phyloP scores from a whole-genome alignment of 225 moss, liverwort and hornwort genomes.

The Antitrichia curtipendula region DNA sequence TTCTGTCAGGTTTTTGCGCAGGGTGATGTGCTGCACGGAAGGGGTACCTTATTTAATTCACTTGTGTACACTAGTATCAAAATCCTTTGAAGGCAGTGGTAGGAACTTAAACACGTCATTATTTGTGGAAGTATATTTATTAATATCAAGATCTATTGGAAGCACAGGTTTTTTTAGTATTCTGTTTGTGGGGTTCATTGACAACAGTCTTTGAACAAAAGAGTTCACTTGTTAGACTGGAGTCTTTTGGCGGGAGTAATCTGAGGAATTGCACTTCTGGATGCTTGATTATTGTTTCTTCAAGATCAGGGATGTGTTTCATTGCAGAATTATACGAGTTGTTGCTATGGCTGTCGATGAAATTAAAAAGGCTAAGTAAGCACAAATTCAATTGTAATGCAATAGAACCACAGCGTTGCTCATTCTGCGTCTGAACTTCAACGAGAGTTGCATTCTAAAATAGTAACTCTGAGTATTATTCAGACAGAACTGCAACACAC shows the following conservation, averaged over 20 bases:
- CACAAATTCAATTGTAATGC: neutral
- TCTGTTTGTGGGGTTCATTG: neutral
- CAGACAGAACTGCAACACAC: neutral
- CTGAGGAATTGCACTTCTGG: neutral
- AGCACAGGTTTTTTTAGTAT: neutral
- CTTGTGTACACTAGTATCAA: slow-evolving; percentile 6
- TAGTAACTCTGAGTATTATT: neutral
- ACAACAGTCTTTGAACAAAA: neutral
- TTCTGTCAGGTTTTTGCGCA: neutral
- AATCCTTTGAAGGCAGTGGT: neutral
- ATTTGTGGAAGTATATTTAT: neutral
- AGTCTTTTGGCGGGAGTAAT: neutral
- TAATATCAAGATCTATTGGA: neutral
- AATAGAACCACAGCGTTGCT: too few species aligned
- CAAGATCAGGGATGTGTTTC: neutral
- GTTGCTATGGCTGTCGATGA: neutral
- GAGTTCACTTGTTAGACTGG: neutral
- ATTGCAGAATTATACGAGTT: neutral
- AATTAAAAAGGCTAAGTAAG: too few species aligned
- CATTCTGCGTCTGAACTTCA: neutral
- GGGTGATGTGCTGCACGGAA: neutral
- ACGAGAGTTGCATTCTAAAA: neutral
- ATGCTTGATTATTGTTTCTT: neutral
- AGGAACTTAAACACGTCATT: neutral
- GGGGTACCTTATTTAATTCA: neutral